phyloP scores from a whole-genome alignment of 169 alveolate genomes.

The Eimeria brunetti region DNA sequence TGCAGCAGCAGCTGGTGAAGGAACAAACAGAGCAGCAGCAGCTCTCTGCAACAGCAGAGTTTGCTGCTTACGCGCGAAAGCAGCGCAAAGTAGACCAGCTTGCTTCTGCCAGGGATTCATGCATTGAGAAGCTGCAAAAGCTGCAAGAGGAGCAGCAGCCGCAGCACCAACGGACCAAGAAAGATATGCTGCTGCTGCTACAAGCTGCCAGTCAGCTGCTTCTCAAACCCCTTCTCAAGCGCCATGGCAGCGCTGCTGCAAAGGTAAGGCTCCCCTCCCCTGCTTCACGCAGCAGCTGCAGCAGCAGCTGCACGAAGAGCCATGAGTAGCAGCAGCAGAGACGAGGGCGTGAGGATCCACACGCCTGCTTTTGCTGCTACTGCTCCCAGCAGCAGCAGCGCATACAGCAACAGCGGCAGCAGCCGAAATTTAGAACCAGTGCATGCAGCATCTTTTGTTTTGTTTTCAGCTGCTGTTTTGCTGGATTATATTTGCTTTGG shows the following conservation, averaged over 20 bases:
- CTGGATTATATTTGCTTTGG: not conserved
- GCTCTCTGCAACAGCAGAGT: not conserved
- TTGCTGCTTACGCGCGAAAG: not conserved
- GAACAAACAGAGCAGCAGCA: constrained; percentile 21
- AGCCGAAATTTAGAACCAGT: too few relatives aligned
- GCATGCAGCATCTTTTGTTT: not conserved
- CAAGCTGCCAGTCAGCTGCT: not conserved
- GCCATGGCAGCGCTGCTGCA: not conserved
- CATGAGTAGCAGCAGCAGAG: not conserved
- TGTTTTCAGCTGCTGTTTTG: not conserved
- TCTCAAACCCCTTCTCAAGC: not conserved
- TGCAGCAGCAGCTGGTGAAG: constrained; percentile 3
- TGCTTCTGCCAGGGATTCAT: not conserved
- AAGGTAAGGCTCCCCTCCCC: not conserved
- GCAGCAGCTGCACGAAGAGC: not conserved
- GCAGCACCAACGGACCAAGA: not conserved
- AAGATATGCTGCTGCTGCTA: not conserved
- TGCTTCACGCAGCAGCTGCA: too few relatives aligned
- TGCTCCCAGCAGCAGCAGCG: too few relatives aligned
- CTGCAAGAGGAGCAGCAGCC: constrained; percentile 26
- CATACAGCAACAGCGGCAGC: not conserved
- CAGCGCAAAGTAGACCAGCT: constrained; percentile 18
- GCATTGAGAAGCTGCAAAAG: not conserved
- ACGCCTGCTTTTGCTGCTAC: not conserved
- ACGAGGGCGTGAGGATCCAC: not conserved